Evolutionary conservation across 768 basidiomycete genomes (phyloP).

Genomic region (Collybia mongolica): DNA sequence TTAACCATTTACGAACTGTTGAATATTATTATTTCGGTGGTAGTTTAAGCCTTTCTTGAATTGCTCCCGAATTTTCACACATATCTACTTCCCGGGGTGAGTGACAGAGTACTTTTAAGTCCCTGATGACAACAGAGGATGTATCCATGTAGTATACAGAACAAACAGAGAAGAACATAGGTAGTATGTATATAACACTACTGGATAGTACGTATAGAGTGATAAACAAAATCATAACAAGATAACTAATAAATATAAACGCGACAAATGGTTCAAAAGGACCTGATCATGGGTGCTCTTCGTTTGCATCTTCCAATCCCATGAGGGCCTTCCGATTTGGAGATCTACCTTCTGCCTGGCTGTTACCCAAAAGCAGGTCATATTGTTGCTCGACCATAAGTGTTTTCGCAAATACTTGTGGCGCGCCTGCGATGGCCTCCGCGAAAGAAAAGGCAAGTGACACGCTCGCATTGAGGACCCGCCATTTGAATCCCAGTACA

Average conservation of each 20-base stretch:
- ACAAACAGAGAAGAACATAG: too few relatives aligned
- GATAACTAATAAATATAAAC: slow-evolving; percentile 13
- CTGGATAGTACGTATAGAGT: background rate
- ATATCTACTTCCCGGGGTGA: too few relatives aligned
- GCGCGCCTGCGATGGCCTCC: slow-evolving; percentile 56
- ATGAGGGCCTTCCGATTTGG: slow-evolving; percentile 18
- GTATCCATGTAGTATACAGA: too few relatives aligned
- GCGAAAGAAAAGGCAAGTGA: slow-evolving; percentile 67
- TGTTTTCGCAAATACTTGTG: slow-evolving; percentile 31
- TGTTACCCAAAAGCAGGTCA: slow-evolving; percentile 10
- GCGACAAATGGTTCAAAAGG: too few relatives aligned
- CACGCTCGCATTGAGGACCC: slow-evolving; percentile 53
- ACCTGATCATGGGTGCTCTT: slow-evolving; percentile 6
- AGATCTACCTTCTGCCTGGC: slow-evolving; percentile 2
- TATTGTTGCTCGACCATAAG: slow-evolving; percentile 23
- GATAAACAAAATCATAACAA: slow-evolving; percentile 1
- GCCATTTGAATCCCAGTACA: slow-evolving; percentile 53
- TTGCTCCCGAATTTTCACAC: too few relatives aligned
- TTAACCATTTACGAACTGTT: too few relatives aligned
- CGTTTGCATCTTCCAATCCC: slow-evolving; percentile 10
- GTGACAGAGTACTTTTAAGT: too few relatives aligned
- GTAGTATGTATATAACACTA: too few relatives aligned
- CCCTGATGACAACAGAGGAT: too few relatives aligned
- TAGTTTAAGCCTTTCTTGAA: too few relatives aligned
- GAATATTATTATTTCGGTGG: too few relatives aligned